Evolutionary conservation across 768 basidiomycete species (phyloP).

Genomic region (Wakefieldia striispora): DNA sequence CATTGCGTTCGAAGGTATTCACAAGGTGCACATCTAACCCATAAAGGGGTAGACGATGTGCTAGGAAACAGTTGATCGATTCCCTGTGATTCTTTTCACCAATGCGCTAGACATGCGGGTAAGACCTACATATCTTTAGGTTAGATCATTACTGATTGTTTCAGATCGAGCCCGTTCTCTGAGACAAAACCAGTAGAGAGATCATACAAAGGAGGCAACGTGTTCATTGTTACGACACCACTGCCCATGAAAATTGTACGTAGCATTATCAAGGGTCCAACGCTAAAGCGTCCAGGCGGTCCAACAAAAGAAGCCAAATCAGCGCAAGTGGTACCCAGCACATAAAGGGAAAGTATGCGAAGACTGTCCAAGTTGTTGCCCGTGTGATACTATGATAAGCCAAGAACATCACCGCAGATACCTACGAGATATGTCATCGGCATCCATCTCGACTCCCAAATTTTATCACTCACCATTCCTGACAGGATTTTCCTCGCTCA

Average conservation of each 20-base stretch:
- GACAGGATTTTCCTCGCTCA: no score
- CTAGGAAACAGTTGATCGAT: no score
- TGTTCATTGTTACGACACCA: no score
- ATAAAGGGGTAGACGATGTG: no score
- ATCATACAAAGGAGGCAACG: neutral
- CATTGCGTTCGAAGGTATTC: no score
- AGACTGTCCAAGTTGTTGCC: neutral
- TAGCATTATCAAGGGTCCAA: neutral
- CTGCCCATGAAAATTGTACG: conserved; percentile 14
- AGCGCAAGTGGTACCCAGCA: conserved; percentile 1
- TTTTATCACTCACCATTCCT: neutral
- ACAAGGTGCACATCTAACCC: no score
- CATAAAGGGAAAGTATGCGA: neutral
- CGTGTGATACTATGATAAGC: neutral
- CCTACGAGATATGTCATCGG: conserved; percentile 4
- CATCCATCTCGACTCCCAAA: neutral
- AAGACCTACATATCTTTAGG: neutral
- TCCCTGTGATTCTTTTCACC: no score
- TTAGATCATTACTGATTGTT: no score
- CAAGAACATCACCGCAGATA: no score
- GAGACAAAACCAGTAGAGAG: neutral
- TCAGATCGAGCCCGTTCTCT: no score
- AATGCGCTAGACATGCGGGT: neutral
- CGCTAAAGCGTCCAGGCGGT: neutral
- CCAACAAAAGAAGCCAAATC: neutral